Evolutionary conservation across 805 yeast genomes (phyloP).

Genomic region (Yarrowia yakushimensis): DNA sequence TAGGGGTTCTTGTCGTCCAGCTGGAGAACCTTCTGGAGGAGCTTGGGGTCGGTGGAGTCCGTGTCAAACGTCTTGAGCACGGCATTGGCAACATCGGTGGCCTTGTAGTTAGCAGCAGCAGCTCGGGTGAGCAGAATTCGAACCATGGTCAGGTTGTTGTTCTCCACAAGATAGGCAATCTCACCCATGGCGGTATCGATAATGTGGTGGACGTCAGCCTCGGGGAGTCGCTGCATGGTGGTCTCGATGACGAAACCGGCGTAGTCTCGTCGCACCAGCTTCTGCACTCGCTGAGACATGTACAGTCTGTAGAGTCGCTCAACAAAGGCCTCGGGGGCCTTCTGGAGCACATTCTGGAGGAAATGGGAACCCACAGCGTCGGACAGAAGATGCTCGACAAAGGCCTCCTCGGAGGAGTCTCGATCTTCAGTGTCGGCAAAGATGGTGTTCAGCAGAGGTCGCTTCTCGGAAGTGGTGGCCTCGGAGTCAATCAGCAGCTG

Average conservation of each 20-base stretch:
- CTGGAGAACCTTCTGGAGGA: conserved; percentile 65
- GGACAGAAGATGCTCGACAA: conserved; percentile 75
- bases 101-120: conserved; percentile 24
- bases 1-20: conserved; percentile 48
- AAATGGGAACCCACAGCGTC: conserved; percentile 95
- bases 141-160: conserved; percentile 31
- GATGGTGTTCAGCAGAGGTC: conserved; percentile 59
- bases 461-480: conserved; percentile 57
- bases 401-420: conserved; percentile 49
- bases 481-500: conserved; percentile 77
- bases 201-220: conserved; percentile 51
- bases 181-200: conserved; percentile 32
- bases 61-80: conserved; percentile 28
- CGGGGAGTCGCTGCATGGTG: conserved; percentile 59
- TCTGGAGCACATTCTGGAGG: conserved; percentile 65
- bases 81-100: conserved; percentile 27
- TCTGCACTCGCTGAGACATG: conserved; percentile 69
- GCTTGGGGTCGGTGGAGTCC: conserved; percentile 42
- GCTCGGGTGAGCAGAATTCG: conserved; percentile 29
- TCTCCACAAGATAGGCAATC: conserved; percentile 30
- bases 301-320: conserved; percentile 67
- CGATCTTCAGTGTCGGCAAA: conserved; percentile 50
- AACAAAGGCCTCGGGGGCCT: conserved; percentile 62
- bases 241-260: conserved; percentile 79
- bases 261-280: conserved; percentile 74